These are phyloP conservation scores for Obba rivulosa DNA, from an alignment of 768 basidiomycete species.

Conservation along the genomic window DNA sequence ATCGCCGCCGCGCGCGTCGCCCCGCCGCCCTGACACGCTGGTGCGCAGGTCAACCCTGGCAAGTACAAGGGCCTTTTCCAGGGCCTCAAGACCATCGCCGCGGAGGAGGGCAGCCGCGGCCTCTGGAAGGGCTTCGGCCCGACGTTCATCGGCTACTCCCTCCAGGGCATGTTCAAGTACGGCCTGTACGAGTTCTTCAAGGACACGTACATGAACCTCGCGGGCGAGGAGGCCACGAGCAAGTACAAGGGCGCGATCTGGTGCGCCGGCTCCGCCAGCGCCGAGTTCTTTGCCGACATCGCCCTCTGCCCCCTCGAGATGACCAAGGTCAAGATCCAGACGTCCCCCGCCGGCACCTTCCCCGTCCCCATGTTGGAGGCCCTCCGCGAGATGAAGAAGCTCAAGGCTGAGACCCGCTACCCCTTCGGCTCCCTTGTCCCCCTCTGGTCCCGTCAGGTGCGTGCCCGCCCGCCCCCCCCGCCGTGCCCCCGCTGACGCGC, in stretches of 20 bases:
- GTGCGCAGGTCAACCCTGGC: constrained; percentile 58
- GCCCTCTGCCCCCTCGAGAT: constrained; percentile 94
- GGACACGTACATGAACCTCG: constrained; percentile 84
- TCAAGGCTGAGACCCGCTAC: constrained; percentile 68
- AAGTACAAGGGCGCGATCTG: constrained; percentile 90
- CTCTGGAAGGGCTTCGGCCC: constrained; percentile 95
- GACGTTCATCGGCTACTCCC: constrained; percentile 88
- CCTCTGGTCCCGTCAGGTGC: constrained; percentile 83
- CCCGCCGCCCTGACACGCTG: not conserved
- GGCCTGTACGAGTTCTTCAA: constrained; percentile 98
- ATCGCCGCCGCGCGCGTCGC: not conserved
- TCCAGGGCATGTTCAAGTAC: constrained; percentile 98
- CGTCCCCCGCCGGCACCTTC: constrained; percentile 70
- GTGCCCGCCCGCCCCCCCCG: constrained; percentile 10
- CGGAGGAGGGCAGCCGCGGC: constrained; percentile 79
- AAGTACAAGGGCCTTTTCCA: constrained; percentile 69
- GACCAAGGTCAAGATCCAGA: constrained; percentile 91
- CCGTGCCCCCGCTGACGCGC: not conserved
- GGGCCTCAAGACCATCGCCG: constrained; percentile 58
- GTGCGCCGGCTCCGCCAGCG: constrained; percentile 90
- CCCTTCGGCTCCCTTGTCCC: constrained; percentile 84
- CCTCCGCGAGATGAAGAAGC: constrained; percentile 60
- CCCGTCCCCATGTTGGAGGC: constrained; percentile 71
- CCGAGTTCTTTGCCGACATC: constrained; percentile 93
- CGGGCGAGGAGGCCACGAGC: constrained; percentile 73